Conservation (phyloP, 2,329 filamentous ascomycete species). For the Alternaria novae-zelandiae region DNA sequence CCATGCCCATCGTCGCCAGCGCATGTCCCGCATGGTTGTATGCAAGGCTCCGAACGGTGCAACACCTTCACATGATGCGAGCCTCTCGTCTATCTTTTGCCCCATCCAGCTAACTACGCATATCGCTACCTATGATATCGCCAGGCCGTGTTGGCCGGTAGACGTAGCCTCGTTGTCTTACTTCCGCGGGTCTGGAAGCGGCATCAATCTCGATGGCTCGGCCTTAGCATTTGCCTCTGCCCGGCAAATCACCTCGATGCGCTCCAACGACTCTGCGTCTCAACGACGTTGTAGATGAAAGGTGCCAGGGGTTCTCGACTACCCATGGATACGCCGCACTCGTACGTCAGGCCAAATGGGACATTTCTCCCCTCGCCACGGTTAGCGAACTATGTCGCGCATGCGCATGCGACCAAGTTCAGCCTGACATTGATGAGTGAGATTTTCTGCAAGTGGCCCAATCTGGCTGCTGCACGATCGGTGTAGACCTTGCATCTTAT, state of each 20-base stretch:
- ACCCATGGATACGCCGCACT: neutral
- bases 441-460: slow-evolving; percentile 2
- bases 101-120: slow-evolving; percentile 21
- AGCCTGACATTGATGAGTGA: slow-evolving; percentile 5
- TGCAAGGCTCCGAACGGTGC: slow-evolving; percentile 14
- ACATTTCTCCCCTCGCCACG: neutral
- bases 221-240: neutral
- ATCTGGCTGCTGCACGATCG: slow-evolving; percentile 2
- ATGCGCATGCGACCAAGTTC: slow-evolving; percentile 6
- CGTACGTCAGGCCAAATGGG: neutral
- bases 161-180: neutral
- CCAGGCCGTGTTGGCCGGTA: neutral
- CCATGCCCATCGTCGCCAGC: slow-evolving; percentile 12
- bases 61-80: slow-evolving; percentile 15
- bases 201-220: neutral
- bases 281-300: neutral
- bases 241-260: neutral
- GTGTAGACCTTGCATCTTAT: neutral
- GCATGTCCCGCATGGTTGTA: slow-evolving; percentile 14
- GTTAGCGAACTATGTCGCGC: slow-evolving; percentile 11
- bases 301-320: neutral
- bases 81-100: slow-evolving; percentile 18
- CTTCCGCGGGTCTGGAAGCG: neutral
- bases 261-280: neutral
- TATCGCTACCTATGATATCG: slow-evolving; percentile 6